phyloP scores from a whole-genome alignment of 1,284 basidiomycete genomes.

The Omphalotus olearius region DNA sequence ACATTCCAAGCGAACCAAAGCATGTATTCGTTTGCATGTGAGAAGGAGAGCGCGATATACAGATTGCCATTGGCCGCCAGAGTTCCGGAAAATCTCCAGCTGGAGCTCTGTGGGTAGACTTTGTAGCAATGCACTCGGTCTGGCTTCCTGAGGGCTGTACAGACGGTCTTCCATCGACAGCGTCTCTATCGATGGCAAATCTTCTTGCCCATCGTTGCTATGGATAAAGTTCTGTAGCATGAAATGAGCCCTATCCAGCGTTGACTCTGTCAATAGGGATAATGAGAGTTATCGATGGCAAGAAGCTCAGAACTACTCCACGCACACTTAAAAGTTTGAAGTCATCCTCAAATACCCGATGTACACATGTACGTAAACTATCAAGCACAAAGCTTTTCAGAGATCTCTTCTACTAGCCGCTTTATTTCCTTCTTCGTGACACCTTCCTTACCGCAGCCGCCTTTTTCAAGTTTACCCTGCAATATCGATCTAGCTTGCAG shows the following conservation, averaged over 20 bases:
- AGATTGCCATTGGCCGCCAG: slow-evolving; percentile 12
- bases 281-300: too few species aligned
- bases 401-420: slow-evolving; percentile 66
- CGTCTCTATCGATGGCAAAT: too few species aligned
- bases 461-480: slow-evolving; percentile 45
- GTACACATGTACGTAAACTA: background rate
- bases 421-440: slow-evolving; percentile 60
- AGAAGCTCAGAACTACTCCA: background rate
- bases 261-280: too few species aligned
- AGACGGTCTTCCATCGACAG: too few species aligned
- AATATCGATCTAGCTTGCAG: slow-evolving; percentile 57
- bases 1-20: slow-evolving; percentile 12
- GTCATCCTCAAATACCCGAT: background rate
- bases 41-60: slow-evolving; percentile 18
- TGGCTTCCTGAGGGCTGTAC: too few species aligned
- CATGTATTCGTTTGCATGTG: slow-evolving; percentile 12
- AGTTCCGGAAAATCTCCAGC: slow-evolving; percentile 13
- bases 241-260: too few species aligned
- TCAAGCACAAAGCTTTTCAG: slow-evolving; percentile 37
- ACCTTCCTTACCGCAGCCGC: slow-evolving; percentile 45
- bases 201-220: too few species aligned
- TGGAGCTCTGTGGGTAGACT: slow-evolving; percentile 16
- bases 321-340: too few species aligned
- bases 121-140: background rate
- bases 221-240: too few species aligned